Evolutionary conservation across 2,329 filamentous ascomycete genomes (phyloP).

Genomic region (Trichoderma oligosporum): DNA sequence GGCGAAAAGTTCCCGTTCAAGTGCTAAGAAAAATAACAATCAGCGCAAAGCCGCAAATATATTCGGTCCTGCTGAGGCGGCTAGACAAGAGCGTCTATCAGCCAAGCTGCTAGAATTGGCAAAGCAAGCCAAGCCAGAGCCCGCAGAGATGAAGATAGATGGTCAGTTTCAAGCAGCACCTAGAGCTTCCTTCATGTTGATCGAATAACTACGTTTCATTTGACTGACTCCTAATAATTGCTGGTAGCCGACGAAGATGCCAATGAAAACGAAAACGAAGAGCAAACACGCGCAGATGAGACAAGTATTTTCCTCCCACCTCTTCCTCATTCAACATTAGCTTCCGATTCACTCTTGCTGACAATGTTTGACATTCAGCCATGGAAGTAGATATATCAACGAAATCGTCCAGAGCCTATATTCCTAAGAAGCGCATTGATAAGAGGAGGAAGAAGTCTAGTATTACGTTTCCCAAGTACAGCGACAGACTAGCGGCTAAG

Average conservation of each 20-base stretch:
- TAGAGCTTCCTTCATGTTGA: not conserved
- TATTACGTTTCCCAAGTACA: conserved; percentile 59
- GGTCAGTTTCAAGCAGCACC: conserved; percentile 25
- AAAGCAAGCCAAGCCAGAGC: conserved; percentile 66
- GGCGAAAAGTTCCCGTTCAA: conserved; percentile 84
- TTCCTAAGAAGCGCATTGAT: conserved; percentile 50
- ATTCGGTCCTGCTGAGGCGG: conserved; percentile 77
- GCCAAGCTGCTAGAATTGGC: conserved; percentile 81
- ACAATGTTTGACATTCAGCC: conserved; percentile 28
- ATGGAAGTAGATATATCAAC: conserved; percentile 56
- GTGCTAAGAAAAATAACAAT: conserved; percentile 78
- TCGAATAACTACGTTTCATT: no score
- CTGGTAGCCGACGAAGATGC: conserved; percentile 26
- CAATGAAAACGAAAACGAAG: conserved; percentile 29
- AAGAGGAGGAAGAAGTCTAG: conserved; percentile 56
- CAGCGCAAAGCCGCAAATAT: conserved; percentile 72
- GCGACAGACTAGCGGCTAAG: conserved; percentile 46
- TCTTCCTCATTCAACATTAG: not conserved
- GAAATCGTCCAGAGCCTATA: conserved; percentile 38
- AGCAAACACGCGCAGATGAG: conserved; percentile 29
- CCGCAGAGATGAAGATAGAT: conserved; percentile 49
- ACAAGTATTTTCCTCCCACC: conserved; percentile 24
- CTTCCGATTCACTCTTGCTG: not conserved
- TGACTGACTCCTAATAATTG: not conserved
- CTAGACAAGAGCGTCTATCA: conserved; percentile 76